phyloP scores from a whole-genome alignment of 2,329 filamentous ascomycete genomes.

The Aphanoascus verrucosus region DNA sequence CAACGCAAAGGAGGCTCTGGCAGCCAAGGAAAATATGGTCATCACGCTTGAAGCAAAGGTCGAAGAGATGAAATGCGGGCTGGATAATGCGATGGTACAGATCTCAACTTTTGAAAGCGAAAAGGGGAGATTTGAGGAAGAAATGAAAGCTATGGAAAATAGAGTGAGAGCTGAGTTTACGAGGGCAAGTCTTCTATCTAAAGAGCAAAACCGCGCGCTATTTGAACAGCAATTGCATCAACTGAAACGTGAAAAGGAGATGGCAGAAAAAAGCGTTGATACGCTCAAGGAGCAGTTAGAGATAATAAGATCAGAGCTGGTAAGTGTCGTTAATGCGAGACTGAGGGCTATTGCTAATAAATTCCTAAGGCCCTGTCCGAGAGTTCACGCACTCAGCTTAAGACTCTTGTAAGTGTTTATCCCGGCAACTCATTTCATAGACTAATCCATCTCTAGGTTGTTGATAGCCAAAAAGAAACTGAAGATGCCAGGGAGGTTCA shows the following conservation, averaged over 20 bases:
- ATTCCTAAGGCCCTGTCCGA: background rate
- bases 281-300: constrained; percentile 19
- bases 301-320: constrained; percentile 20
- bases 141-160: constrained; percentile 18
- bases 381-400: background rate
- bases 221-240: constrained; percentile 25
- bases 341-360: background rate
- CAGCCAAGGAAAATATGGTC: constrained; percentile 18
- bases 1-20: constrained; percentile 15
- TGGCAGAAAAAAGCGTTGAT: constrained; percentile 17
- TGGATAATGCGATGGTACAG: constrained; percentile 17
- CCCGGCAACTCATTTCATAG: background rate
- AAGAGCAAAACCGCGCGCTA: constrained; percentile 21
- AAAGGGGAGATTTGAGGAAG: constrained; percentile 18
- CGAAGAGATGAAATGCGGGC: constrained; percentile 15
- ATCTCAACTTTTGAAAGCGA: constrained; percentile 19
- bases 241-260: constrained; percentile 21
- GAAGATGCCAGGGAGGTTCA: constrained; percentile 18
- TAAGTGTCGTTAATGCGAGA: constrained; percentile 14
- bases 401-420: constrained; percentile 5
- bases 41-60: constrained; percentile 18
- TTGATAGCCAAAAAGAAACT: constrained; percentile 15
- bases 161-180: constrained; percentile 25
- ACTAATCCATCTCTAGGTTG: constrained; percentile 4
- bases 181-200: constrained; percentile 23